A percentile compares a stretch with the other conserved stretches of the same genome.
These are phyloP conservation scores for Periconia macrospinosa DNA, from an alignment of 2,329 filamentous ascomycete species.

Conservation along the genomic window DNA sequence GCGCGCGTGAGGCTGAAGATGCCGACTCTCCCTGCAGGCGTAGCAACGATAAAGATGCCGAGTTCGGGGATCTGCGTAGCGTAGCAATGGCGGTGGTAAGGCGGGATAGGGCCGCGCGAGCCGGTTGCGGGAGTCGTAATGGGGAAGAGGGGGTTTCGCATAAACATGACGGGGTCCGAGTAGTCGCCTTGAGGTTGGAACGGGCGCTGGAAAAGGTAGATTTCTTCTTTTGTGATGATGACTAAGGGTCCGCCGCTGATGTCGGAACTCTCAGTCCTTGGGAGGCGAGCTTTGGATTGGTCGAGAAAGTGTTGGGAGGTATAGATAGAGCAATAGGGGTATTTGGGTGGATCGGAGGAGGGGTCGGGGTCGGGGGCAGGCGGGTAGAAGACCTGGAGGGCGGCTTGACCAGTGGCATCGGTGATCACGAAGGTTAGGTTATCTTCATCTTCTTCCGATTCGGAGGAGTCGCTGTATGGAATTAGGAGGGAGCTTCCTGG, in stretches of 20 bases:
- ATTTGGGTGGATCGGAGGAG: background rate
- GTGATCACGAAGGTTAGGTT: background rate
- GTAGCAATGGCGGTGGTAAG: constrained; percentile 56
- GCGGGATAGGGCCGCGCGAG: background rate
- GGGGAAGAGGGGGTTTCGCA: constrained; percentile 38
- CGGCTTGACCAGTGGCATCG: background rate
- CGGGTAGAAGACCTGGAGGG: background rate
- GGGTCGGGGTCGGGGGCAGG: background rate
- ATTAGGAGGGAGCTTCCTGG: too few relatives aligned
- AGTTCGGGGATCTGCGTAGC: constrained; percentile 68
- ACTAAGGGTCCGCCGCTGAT: constrained; percentile 22
- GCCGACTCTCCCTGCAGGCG: constrained; percentile 66
- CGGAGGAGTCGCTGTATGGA: too few relatives aligned
- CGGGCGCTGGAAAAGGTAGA: constrained; percentile 47
- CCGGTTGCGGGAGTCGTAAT: background rate
- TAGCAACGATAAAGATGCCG: constrained; percentile 68
- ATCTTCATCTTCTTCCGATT: background rate
- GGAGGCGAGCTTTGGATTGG: constrained; percentile 15
- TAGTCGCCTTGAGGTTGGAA: constrained; percentile 2
- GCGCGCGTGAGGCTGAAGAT: constrained; percentile 61
- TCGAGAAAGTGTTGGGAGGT: background rate
- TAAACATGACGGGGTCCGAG: constrained; percentile 31
- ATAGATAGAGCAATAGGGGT: constrained; percentile 1
- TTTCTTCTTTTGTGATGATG: constrained; percentile 47
- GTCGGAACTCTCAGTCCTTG: too few relatives aligned